Conservation (phyloP, 352 stramenopile genomes). For the Hyaloperonospora arabidopsidis region DNA sequence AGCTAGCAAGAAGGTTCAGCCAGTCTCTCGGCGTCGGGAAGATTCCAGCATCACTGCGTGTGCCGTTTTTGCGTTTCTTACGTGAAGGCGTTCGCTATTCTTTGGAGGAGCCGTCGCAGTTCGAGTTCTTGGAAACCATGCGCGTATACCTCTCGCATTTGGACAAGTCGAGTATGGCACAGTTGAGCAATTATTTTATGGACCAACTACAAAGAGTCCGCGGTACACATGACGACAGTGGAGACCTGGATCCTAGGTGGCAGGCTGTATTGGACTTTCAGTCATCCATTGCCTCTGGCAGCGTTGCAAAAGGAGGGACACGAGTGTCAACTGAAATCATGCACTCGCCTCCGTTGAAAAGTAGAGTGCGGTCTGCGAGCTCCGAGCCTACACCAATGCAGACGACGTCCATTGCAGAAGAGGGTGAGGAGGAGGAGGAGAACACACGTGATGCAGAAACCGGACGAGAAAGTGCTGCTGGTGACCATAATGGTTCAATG, state of each 20-base stretch:
- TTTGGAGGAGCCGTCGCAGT: conserved; percentile 46
- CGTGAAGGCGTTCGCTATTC: conserved; percentile 73
- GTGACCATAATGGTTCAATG: conserved; percentile 6
- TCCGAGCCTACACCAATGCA: conserved; percentile 32
- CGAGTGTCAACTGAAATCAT: conserved; percentile 9
- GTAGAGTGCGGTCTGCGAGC: conserved; percentile 28
- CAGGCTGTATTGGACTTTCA: conserved; percentile 64
- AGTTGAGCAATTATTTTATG: conserved; percentile 63
- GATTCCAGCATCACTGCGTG: conserved; percentile 47
- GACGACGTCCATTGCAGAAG: conserved; percentile 30
- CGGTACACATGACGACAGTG: conserved; percentile 34
- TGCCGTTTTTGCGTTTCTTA: conserved; percentile 76
- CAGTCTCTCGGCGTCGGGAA: conserved; percentile 78
- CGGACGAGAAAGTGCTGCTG: conserved; percentile 9
- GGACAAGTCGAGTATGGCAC: conserved; percentile 50
- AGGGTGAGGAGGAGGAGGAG: conserved; percentile 17
- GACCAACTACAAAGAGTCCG: conserved; percentile 43
- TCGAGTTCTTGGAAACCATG: conserved; percentile 63
- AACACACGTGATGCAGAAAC: not conserved
- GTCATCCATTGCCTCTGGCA: conserved; percentile 26
- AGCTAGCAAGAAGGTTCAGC: conserved; percentile 73
- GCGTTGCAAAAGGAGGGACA: conserved; percentile 10
- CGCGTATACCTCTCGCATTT: conserved; percentile 66
- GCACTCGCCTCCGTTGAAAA: conserved; percentile 28
- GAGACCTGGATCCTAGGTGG: conserved; percentile 44